Evolutionary conservation across 2,329 filamentous ascomycete genomes (phyloP).

Genomic region (Bipolaris sorokiniana): DNA sequence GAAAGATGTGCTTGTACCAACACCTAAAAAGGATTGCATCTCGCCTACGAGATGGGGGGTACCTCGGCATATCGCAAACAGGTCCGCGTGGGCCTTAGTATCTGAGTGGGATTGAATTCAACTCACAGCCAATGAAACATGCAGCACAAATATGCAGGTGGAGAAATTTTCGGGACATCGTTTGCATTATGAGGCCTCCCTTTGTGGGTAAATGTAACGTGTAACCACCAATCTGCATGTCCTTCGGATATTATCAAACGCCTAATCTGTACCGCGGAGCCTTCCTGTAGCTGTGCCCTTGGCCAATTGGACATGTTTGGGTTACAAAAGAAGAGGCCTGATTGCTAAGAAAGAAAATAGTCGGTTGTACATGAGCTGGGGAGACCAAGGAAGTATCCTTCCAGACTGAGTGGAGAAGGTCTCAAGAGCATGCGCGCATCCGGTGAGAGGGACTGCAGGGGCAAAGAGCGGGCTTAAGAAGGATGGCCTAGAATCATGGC

Average conservation of each 20-base stretch:
- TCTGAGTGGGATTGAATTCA: background rate
- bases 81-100: background rate
- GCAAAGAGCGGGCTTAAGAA: slow-evolving; percentile 12
- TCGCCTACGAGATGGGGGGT: background rate
- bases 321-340: background rate
- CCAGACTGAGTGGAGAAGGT: too few relatives aligned
- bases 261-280: background rate
- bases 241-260: background rate
- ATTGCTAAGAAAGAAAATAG: background rate
- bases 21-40: background rate
- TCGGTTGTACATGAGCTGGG: background rate
- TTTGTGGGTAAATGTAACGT: background rate
- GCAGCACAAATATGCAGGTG: background rate
- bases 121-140: background rate
- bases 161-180: background rate
- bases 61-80: slow-evolving; percentile 1
- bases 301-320: background rate
- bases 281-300: background rate
- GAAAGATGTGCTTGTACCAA: background rate
- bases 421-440: background rate
- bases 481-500: slow-evolving; percentile 24
- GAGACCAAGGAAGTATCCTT: background rate
- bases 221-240: background rate
- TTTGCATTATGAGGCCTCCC: background rate
- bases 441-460: background rate